Evolutionary conservation across 345 rosid genomes (phyloP).

Genomic region (Pelargonium nanum): DNA sequence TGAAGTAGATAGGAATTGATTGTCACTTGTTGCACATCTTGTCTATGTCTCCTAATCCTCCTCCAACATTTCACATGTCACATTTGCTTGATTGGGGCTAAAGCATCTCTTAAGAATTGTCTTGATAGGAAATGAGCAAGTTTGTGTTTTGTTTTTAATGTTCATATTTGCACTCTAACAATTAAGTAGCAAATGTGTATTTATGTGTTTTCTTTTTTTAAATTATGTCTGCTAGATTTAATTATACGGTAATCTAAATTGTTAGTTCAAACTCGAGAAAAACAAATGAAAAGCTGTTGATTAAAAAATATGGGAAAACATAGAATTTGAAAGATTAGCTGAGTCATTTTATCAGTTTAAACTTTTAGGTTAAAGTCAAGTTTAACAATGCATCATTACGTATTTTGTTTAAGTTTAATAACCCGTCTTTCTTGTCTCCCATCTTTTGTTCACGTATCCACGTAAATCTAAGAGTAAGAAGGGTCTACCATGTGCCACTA

Average conservation of each 20-base stretch:
- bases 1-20: constrained; percentile 16
- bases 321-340: neutral
- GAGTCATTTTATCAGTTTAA: no score
- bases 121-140: neutral
- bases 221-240: neutral
- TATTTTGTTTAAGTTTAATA: no score
- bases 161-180: neutral
- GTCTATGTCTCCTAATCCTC: constrained; percentile 47
- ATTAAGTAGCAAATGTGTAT: no score
- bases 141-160: neutral
- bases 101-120: neutral
- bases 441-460: no score
- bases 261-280: neutral
- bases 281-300: neutral
- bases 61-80: neutral
- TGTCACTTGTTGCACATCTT: constrained; percentile 38
- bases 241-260: neutral
- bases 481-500: neutral
- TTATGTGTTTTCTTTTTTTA: no score
- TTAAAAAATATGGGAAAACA: neutral
- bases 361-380: neutral
- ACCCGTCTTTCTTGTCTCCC: no score
- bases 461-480: neutral
- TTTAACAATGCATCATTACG: no score
- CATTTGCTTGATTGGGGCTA: neutral